Conservation (phyloP, 192 early-diverging fungal genomes). For the Irineochytrium annulatum region DNA sequence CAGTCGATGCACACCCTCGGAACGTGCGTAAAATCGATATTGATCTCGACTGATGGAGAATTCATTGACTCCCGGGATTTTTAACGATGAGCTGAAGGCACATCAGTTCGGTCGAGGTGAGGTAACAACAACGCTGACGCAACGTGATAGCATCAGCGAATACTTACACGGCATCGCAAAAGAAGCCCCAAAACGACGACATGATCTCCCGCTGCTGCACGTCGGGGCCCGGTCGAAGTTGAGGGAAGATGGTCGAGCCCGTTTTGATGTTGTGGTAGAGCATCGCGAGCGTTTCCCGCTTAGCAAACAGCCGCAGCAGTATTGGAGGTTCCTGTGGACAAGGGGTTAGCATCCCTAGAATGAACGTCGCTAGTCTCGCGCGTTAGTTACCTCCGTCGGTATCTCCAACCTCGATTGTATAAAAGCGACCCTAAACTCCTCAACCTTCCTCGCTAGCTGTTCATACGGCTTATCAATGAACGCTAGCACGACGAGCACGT, state of each 20-base stretch:
- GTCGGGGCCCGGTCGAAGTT: conserved; percentile 55
- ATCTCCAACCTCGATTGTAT: conserved; percentile 57
- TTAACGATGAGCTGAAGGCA: conserved; percentile 30
- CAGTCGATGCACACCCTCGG: conserved; percentile 51
- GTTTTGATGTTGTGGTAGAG: conserved; percentile 62
- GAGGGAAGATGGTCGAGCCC: conserved; percentile 54
- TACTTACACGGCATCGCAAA: conserved; percentile 46
- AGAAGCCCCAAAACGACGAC: conserved; percentile 51
- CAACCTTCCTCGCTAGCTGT: conserved; percentile 34
- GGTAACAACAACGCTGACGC: too few relatives aligned
- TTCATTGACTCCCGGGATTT: conserved; percentile 48
- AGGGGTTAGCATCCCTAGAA: neutral
- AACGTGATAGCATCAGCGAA: neutral
- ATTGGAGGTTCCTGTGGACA: conserved; percentile 48
- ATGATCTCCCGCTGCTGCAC: conserved; percentile 57
- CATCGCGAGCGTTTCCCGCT: conserved; percentile 59
- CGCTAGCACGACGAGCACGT: conserved; percentile 43
- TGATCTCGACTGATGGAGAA: conserved; percentile 44
- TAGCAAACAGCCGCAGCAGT: conserved; percentile 56
- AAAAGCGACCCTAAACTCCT: conserved; percentile 48
- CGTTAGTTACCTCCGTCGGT: conserved; percentile 45
- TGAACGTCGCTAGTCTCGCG: neutral
- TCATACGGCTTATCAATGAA: conserved; percentile 49
- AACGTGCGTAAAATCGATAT: conserved; percentile 49
- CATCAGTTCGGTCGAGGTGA: too few relatives aligned